A percentile compares a stretch with the other conserved stretches of the same genome.
Conservation (phyloP, 495 filamentous ascomycete species). For the Parathielavia appendiculata region DNA sequence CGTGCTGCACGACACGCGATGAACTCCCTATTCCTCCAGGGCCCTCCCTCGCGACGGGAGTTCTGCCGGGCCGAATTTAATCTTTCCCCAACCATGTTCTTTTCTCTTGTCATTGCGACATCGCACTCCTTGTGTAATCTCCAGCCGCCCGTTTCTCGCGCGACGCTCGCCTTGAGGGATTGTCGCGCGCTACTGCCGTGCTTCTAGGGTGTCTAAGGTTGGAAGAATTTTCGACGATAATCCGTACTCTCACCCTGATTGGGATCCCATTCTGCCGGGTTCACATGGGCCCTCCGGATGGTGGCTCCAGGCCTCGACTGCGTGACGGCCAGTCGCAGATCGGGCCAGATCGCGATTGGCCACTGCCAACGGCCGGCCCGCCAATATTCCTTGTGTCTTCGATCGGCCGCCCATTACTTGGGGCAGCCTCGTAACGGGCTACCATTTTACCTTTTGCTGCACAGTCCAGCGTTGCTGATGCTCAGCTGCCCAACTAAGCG, state of each 20-base stretch:
- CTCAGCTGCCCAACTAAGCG: no score
- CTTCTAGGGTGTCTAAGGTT: neutral
- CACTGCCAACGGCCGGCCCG: slow-evolving; percentile 8
- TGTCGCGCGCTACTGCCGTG: slow-evolving; percentile 28
- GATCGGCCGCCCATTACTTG: neutral
- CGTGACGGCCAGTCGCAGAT: slow-evolving; percentile 24
- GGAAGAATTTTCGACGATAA: slow-evolving; percentile 11
- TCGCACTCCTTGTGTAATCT: slow-evolving; percentile 20
- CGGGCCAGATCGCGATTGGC: slow-evolving; percentile 19
- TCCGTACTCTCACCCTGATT: slow-evolving; percentile 17
- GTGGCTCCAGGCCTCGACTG: slow-evolving; percentile 16
- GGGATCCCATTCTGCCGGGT: slow-evolving; percentile 29
- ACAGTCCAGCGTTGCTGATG: neutral
- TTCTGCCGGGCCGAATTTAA: neutral
- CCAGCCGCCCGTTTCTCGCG: slow-evolving; percentile 17
- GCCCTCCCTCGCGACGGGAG: no score
- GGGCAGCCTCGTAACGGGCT: neutral
- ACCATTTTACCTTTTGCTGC: slow-evolving; percentile 2
- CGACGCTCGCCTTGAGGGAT: slow-evolving; percentile 3
- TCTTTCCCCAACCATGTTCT: neutral
- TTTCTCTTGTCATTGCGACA: slow-evolving; percentile 10
- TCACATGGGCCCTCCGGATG: slow-evolving; percentile 1
- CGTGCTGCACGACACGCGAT: neutral
- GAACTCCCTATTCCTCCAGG: neutral
- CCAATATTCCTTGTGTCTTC: no score